Percentiles rank a stretch among this genome's conserved stretches.
These are phyloP conservation scores for Eutypella sp. DNA, from an alignment of 2,329 filamentous ascomycete species.

Conservation along the genomic window DNA sequence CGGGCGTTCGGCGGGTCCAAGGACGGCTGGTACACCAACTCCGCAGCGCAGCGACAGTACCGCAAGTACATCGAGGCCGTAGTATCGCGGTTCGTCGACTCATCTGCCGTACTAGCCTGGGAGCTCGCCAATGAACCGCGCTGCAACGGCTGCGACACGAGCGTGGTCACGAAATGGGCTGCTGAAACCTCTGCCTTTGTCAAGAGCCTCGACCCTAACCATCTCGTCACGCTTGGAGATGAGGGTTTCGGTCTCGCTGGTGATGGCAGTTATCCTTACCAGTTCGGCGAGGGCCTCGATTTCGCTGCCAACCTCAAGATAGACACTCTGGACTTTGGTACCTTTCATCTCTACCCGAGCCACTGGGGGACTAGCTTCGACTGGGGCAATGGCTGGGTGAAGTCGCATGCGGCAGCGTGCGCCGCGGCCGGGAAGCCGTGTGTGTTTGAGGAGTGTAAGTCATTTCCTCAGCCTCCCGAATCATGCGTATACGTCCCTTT, in stretches of 20 bases:
- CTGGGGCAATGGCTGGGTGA: constrained; percentile 33
- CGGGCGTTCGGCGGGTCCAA: constrained; percentile 51
- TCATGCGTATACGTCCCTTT: no score
- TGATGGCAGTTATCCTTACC: constrained; percentile 49
- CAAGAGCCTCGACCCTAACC: constrained; percentile 56
- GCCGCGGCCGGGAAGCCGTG: constrained; percentile 35
- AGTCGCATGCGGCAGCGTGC: constrained; percentile 33
- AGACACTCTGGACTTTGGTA: constrained; percentile 24
- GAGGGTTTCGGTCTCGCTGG: constrained; percentile 44
- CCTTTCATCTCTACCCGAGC: constrained; percentile 34
- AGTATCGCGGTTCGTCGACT: constrained; percentile 43
- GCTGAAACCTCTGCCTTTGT: constrained; percentile 53
- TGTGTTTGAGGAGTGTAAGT: constrained; percentile 37
- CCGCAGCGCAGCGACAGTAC: constrained; percentile 51
- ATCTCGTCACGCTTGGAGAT: constrained; percentile 62
- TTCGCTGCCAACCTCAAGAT: constrained; percentile 29
- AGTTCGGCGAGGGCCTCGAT: constrained; percentile 46
- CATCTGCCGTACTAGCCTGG: constrained; percentile 48
- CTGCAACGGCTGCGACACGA: constrained; percentile 51
- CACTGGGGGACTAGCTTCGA: constrained; percentile 29
- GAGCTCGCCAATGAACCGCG: constrained; percentile 53
- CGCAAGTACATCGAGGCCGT: constrained; percentile 43
- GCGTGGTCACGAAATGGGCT: constrained; percentile 56
- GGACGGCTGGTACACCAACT: constrained; percentile 53
- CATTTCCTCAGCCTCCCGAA: neutral